Evolutionary conservation across 805 yeast genomes (phyloP), one percentile per base, ranked within the genome.

Genomic region (Lipomyces kockii): DNA sequence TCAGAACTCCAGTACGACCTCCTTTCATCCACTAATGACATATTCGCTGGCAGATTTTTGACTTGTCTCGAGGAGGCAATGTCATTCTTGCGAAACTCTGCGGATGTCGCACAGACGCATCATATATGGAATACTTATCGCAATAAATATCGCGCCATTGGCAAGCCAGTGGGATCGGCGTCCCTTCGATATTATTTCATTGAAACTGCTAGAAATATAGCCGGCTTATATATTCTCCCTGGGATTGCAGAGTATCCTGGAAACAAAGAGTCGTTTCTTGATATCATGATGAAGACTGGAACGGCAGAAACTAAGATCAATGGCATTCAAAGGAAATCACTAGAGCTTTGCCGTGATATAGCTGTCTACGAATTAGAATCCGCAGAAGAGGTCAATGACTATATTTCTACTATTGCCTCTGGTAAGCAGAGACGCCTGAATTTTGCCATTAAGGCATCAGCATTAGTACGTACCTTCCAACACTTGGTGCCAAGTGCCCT

Each of bases 311-410:
- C 56, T 3, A 46, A 9, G 29, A n/a, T 62, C 14, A 43, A 62
- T 20, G 66, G 25, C 11, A 35, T 25, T 17, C 51, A 59, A 12
- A 37, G 12, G n/a, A 25, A 58, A 22, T 39, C 57, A 6, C 32
- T 76, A 49, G 63, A 63, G 20, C 61, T 65, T 17, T 63, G 69
- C 60, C 67, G 67, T 39, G 72, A 68, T 27, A 71, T 69, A 49
- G 75, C 83, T 3, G 66, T 78, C 27, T 77, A 77, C 59, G 83
- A 83, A 66, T 76, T 84, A 75, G 81, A 79, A 46, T 77, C 81
- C 29, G 78, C 88, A 64, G 90, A 88, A 70, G 80, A 84, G 39
- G 89, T 90, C 37, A 85, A 85, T 39, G 79, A 83, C 4, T 87
- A 83, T 74, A 81, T 87, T 66, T 86, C 84, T 34, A 7, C 29